phyloP scores from a whole-genome alignment of 176 grass and related monocot species.

The Rhynchospora pubera region DNA sequence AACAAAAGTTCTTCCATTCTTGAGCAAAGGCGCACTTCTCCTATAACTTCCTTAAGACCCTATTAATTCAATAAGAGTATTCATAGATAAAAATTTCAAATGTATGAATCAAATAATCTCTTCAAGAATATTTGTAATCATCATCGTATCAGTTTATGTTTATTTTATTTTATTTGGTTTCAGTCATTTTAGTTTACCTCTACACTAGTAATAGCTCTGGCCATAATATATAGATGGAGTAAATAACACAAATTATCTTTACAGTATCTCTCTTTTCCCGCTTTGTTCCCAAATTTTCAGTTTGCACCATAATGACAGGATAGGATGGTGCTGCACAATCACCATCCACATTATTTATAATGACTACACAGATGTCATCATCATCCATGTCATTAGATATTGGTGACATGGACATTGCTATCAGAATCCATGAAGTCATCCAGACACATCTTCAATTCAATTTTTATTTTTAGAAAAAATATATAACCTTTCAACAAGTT shows the following conservation, averaged over 20 bases:
- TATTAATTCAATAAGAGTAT: constrained; percentile 20
- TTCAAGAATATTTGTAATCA: not conserved
- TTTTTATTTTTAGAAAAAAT: not conserved
- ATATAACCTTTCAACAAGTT: not conserved
- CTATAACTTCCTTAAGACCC: constrained; percentile 66
- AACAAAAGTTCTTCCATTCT: constrained; percentile 80
- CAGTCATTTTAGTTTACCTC: not conserved
- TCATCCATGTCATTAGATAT: not conserved
- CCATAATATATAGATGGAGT: not conserved
- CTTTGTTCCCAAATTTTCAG: not conserved
- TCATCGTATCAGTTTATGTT: not conserved
- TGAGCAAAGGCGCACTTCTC: constrained; percentile 63
- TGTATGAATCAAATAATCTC: not conserved
- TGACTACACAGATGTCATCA: not conserved
- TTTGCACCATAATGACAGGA: not conserved
- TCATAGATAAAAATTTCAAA: not conserved
- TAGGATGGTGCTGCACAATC: not conserved
- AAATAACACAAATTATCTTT: not conserved
- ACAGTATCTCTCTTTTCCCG: not conserved
- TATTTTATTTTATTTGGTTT: not conserved
- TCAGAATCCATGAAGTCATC: not conserved
- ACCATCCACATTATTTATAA: not conserved
- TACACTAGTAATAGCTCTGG: not conserved
- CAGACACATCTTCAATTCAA: not conserved
- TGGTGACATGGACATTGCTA: not conserved